Evolutionary conservation across 768 basidiomycete genomes (phyloP), one percentile per base, ranked within the genome.

Genomic region (Floccularia luteovirens): DNA sequence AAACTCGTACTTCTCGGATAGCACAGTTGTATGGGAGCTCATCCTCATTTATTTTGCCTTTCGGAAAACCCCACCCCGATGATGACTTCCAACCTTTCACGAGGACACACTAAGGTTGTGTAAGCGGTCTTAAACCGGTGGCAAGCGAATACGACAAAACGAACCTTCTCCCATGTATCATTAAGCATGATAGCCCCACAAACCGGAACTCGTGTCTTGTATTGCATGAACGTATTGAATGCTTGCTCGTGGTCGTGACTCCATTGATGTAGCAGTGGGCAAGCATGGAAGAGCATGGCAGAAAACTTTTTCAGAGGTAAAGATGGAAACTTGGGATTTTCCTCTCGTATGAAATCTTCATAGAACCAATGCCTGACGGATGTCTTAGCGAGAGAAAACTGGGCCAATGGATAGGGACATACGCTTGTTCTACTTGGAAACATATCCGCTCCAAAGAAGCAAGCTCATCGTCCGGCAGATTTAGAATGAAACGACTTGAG

Each of bases 381-480:
- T 38, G 33, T 44, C 31, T 25, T 43, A 42, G 24, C 36, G 19
- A 14, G 31, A 45, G 35, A 36, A 27, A 47, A 39, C 32, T 36
- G 24, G 32, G 23, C 35, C 19, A 6, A 31, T 24, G 42, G 25
- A 43, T 34, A 47, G 23, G 28, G 24, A 72, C 91, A 53, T 58
- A 98, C 90, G 94, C 96, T 74, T 98, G 93, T 62, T 99, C 96
- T 45, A 98, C 90, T 64, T 98, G 94, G 65, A 98, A 99, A 65
- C 90, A 97, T 51, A 98, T 80, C 44, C 96, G 79, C 55, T 96
- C 93, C 40, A 94, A 70, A 12, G 87, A 90, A 36, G 78, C 76
- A 41, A 94, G 77, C 64, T 99, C 96, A 56, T 88, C 85, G 47
- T 87, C 82, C 16, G 96, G 94, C 44, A 99, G 78, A 61, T 98